Percentiles rank a stretch among this genome's conserved stretches.
Evolutionary conservation across 768 basidiomycete genomes (phyloP).

Genomic region (Rhodocollybia butyracea): DNA sequence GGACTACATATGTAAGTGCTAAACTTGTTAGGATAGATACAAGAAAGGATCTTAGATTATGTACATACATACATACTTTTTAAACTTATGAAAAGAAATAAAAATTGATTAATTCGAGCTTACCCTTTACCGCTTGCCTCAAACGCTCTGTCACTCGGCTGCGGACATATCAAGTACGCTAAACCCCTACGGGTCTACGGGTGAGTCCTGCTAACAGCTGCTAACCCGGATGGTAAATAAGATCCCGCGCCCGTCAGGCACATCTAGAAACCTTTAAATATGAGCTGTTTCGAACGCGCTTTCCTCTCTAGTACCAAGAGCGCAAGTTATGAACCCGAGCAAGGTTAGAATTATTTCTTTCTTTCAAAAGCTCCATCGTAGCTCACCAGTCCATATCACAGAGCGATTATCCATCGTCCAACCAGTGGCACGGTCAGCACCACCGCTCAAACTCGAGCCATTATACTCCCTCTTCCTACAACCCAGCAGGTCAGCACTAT

Average conservation of each 20-base stretch:
- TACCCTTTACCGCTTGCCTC: constrained; percentile 5
- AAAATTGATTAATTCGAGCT: constrained; percentile 5
- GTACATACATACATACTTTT: too few species aligned
- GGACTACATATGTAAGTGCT: background rate
- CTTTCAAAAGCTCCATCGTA: constrained; percentile 20
- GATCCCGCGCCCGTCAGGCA: constrained; percentile 9
- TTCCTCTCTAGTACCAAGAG: constrained; percentile 19
- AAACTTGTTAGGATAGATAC: background rate
- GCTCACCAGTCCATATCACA: constrained; percentile 25
- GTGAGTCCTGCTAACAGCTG: background rate
- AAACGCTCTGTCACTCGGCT: constrained; percentile 9
- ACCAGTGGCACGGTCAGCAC: constrained; percentile 35
- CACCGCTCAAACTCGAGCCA: constrained; percentile 21
- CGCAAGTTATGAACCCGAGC: constrained; percentile 23
- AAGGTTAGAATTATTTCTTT: constrained; percentile 11
- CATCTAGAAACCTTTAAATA: constrained; percentile 10
- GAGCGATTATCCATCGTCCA: constrained; percentile 25
- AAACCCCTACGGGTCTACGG: constrained; percentile 2
- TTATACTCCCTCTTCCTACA: constrained; percentile 19
- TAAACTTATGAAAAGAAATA: background rate
- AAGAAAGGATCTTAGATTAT: constrained; percentile 8
- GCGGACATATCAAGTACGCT: constrained; percentile 7
- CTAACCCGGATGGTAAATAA: constrained; percentile 4
- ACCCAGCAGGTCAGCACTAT: constrained; percentile 20
- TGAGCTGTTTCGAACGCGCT: constrained; percentile 12